These are phyloP conservation scores for Filobasidium uniguttulatum DNA, from an alignment of 1,284 basidiomycete species.

Conservation along the genomic window DNA sequence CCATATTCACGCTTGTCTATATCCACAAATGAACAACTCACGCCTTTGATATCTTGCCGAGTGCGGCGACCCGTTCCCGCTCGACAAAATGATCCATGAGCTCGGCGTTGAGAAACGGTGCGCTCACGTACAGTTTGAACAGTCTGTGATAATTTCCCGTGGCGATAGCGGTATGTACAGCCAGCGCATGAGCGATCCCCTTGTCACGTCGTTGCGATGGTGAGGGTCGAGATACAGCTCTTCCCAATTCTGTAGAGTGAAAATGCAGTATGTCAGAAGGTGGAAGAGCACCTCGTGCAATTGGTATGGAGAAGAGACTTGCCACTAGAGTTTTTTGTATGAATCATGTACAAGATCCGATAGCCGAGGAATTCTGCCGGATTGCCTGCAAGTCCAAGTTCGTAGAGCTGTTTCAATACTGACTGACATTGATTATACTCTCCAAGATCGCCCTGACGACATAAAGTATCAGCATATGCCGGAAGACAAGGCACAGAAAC, in stretches of 20 bases:
- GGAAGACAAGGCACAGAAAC: not conserved
- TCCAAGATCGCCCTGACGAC: conserved; percentile 73
- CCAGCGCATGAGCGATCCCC: conserved; percentile 55
- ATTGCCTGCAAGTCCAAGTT: conserved; percentile 77
- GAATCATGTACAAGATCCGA: conserved; percentile 87
- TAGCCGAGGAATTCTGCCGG: conserved; percentile 94
- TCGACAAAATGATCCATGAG: conserved; percentile 98
- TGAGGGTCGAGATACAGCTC: conserved; percentile 56
- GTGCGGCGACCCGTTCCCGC: conserved; percentile 72
- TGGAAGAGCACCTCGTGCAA: not conserved
- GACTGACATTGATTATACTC: conserved; percentile 99
- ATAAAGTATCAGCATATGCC: not conserved
- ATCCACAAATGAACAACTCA: conserved; percentile 47
- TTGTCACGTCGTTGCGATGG: not conserved
- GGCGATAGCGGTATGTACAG: conserved; percentile 72
- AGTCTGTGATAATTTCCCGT: conserved; percentile 89
- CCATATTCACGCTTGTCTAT: conserved; percentile 10
- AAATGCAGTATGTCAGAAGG: not conserved
- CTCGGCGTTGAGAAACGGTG: conserved; percentile 95
- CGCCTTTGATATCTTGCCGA: conserved; percentile 86
- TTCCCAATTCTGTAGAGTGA: conserved; percentile 62
- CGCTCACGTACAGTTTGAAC: conserved; percentile 68
- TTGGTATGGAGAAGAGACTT: conserved; percentile 26
- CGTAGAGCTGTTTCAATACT: conserved; percentile 78
- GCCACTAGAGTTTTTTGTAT: conserved; percentile 90